Percentiles rank a stretch among this genome's conserved stretches.
phyloP scores from a whole-genome alignment of 805 yeast species.

The Candida khao-thaluensis region DNA sequence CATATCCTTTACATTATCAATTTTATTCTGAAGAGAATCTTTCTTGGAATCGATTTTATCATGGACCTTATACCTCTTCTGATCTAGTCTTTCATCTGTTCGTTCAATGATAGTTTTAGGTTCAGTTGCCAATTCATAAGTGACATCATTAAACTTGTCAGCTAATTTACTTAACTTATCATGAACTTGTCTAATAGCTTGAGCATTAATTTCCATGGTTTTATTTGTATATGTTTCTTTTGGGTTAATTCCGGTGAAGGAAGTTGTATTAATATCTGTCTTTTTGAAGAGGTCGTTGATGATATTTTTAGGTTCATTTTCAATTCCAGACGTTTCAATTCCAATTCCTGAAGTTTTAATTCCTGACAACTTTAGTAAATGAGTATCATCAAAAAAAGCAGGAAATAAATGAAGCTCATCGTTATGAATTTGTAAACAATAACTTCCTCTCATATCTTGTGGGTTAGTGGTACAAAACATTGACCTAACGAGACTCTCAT shows the following conservation, averaged over 20 bases:
- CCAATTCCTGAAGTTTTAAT: too few relatives aligned
- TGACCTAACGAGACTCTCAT: constrained; percentile 38
- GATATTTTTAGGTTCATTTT: too few relatives aligned
- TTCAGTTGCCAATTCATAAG: constrained; percentile 21
- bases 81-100: constrained; percentile 21
- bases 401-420: constrained; percentile 27
- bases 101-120: constrained; percentile 21
- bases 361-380: too few relatives aligned
- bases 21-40: constrained; percentile 12
- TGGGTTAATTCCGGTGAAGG: too few relatives aligned
- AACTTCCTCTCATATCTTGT: constrained; percentile 22
- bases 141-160: constrained; percentile 18
- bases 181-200: constrained; percentile 23
- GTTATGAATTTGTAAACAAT: constrained; percentile 40
- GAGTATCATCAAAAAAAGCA: constrained; percentile 15
- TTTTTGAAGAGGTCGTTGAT: too few relatives aligned
- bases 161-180: constrained; percentile 16
- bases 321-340: too few relatives aligned
- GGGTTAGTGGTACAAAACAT: constrained; percentile 42
- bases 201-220: constrained; percentile 15
- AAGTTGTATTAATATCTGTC: too few relatives aligned
- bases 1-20: constrained; percentile 11
- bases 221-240: too few relatives aligned
- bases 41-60: constrained; percentile 17
- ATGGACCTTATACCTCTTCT: constrained; percentile 15